phyloP scores from a whole-genome alignment of 352 stramenopile genomes.

The Globisporangium okanoganense region DNA sequence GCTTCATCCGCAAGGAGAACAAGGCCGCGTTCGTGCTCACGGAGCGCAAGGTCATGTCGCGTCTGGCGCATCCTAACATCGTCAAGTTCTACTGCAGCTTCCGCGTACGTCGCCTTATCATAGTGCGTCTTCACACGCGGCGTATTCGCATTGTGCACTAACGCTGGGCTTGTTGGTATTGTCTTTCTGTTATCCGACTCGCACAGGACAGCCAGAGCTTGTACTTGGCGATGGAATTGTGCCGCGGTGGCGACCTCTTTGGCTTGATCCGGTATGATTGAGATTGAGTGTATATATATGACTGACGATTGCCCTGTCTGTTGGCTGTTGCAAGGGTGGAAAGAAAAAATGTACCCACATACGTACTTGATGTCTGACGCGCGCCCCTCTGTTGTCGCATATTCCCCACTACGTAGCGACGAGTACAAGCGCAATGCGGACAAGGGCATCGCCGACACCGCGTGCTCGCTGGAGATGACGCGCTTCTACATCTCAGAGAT shows the following conservation, averaged over 20 bases:
- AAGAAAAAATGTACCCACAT: background rate
- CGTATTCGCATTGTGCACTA: background rate
- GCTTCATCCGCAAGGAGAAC: conserved; percentile 89
- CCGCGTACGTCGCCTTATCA: conserved; percentile 31
- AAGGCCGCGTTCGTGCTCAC: conserved; percentile 90
- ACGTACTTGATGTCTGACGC: conserved; percentile 4
- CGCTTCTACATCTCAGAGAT: conserved; percentile 94
- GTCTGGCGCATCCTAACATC: conserved; percentile 83
- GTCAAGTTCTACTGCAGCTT: conserved; percentile 90
- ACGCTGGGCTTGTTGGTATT: conserved; percentile 7
- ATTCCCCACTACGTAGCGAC: conserved; percentile 20
- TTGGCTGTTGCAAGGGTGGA: background rate
- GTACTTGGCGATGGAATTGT: conserved; percentile 88
- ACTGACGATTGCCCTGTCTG: background rate
- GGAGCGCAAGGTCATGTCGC: conserved; percentile 89
- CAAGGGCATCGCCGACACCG: conserved; percentile 47
- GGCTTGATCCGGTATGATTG: conserved; percentile 63
- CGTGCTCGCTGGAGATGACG: conserved; percentile 73
- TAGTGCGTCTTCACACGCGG: too few relatives aligned
- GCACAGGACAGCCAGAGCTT: conserved; percentile 79
- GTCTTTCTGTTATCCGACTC: conserved; percentile 3
- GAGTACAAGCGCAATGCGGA: conserved; percentile 56
- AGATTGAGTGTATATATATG: background rate
- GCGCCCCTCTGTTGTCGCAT: conserved; percentile 5
- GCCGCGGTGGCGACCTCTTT: conserved; percentile 77